Evolutionary conservation across 2,329 filamentous ascomycete species (phyloP).

Genomic region (Colletotrichum falcatum): DNA sequence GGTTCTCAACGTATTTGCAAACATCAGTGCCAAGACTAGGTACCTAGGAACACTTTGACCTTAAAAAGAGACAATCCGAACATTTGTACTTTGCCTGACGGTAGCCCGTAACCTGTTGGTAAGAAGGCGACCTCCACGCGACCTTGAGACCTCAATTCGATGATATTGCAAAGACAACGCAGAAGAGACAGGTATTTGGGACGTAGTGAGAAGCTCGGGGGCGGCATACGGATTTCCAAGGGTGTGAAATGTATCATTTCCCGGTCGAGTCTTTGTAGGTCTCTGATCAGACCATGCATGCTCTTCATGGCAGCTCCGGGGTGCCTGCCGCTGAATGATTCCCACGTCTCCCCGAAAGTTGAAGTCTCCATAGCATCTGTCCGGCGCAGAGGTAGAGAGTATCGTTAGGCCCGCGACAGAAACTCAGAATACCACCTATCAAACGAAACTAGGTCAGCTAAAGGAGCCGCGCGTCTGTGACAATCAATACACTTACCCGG

Average conservation of each 20-base stretch:
- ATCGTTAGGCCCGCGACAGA: slow-evolving; percentile 57
- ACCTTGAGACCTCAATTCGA: background rate
- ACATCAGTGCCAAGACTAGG: background rate
- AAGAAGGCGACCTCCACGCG: background rate
- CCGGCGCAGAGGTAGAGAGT: slow-evolving; percentile 62
- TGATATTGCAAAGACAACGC: background rate
- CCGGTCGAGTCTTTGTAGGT: background rate
- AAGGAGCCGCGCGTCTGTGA: background rate
- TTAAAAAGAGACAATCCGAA: background rate
- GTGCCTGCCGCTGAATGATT: background rate
- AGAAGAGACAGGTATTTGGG: background rate
- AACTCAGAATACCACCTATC: slow-evolving; percentile 56
- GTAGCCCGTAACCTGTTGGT: background rate
- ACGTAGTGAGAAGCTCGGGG: background rate
- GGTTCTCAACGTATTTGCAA: background rate
- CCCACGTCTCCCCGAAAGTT: slow-evolving; percentile 43
- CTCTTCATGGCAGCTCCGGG: background rate
- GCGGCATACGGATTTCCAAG: background rate
- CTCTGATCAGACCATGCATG: background rate
- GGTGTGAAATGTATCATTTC: background rate
- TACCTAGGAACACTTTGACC: background rate
- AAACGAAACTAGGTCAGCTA: background rate
- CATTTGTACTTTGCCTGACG: background rate
- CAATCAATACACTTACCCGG: slow-evolving; percentile 46
- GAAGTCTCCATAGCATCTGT: slow-evolving; percentile 57